Evolutionary conservation across 192 early-diverging fungal genomes (phyloP), one percentile per base, ranked within the genome.

Genomic region (Gryganskiella cystojenkinii): DNA sequence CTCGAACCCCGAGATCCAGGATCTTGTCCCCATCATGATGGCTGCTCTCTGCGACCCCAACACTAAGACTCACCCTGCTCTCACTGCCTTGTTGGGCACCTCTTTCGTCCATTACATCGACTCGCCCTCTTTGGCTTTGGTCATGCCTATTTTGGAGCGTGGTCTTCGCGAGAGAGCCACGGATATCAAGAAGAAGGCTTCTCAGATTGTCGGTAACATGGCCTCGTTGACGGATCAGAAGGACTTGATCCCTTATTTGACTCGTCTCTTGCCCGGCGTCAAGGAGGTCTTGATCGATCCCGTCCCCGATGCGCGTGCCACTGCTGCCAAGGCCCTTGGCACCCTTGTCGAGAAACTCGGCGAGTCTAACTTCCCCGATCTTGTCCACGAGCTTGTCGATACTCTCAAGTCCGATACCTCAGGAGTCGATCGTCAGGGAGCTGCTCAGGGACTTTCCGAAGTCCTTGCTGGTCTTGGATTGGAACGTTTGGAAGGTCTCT

Each of bases 171-270:
- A 94, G 55, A 90, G 98, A 58, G 84, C 85, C 25, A 95, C 97
- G 9, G 90, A 95, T 40, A 92, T 92, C 62, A 98, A 99, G 87
- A 98, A 95, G 73, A 92, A 91, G 54, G 93, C 96, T 19, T 94
- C 98, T 14, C 97, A 99, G 85, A 98, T 99, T 75, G 95, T 99
- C 75, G 98, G 98, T 28, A 96, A 96, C 61, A 99, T 99, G 98
- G 93, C 96, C 1, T 89, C 93, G 31, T 84, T 99, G 35, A 98
- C 98, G 0, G 95, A 98, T 63, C 88, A 90, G 50, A 90, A 91
- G 67, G 98, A 99, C 61, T 81, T 99, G 72, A 81, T 94, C n/a
- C 95, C 96, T 6, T 98, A 99, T 74, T 72, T 99, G 8, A 79
- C 70, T 20, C 74, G 84, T 33, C 85, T 99, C 34, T 83, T 98